Conservation (phyloP, 805 yeast species). For the Candida jianshihensis region DNA sequence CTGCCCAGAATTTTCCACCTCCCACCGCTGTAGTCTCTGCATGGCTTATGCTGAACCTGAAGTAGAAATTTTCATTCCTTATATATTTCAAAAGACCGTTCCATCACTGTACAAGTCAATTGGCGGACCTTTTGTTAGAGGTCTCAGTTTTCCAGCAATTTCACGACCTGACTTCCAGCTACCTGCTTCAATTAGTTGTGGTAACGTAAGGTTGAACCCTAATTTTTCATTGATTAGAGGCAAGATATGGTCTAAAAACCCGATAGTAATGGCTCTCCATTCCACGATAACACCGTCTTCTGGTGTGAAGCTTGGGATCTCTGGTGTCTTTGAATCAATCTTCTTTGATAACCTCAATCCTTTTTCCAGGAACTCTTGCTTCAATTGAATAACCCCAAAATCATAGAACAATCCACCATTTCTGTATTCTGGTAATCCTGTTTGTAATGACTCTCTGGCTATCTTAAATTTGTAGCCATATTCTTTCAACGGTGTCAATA, state of each 20-base stretch:
- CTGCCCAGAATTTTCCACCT: too few species aligned
- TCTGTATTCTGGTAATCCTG: constrained; percentile 82
- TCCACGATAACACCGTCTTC: constrained; percentile 57
- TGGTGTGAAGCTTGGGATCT: constrained; percentile 45
- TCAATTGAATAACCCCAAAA: constrained; percentile 42
- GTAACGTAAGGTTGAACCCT: constrained; percentile 34
- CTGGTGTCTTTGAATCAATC: constrained; percentile 20
- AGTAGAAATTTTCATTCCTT: not conserved
- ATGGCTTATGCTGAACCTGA: too few species aligned
- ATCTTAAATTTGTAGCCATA: constrained; percentile 49
- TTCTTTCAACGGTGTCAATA: constrained; percentile 43
- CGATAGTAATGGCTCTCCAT: constrained; percentile 60
- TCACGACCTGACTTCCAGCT: constrained; percentile 62
- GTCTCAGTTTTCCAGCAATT: constrained; percentile 45
- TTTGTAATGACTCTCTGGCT: constrained; percentile 72
- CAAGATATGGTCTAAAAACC: constrained; percentile 45
- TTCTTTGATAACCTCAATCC: constrained; percentile 33
- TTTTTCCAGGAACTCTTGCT: constrained; percentile 29
- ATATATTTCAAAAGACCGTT: constrained; percentile 42
- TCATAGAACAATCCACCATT: constrained; percentile 62
- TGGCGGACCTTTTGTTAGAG: constrained; percentile 52
- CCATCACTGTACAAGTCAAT: constrained; percentile 58
- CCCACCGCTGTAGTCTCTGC: too few species aligned
- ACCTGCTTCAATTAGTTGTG: constrained; percentile 63
- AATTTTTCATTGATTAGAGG: constrained; percentile 44